Percentiles rank a stretch among this genome's conserved stretches.
phyloP scores from a whole-genome alignment of 805 yeast genomes.

The Allodekkera sacchari region DNA sequence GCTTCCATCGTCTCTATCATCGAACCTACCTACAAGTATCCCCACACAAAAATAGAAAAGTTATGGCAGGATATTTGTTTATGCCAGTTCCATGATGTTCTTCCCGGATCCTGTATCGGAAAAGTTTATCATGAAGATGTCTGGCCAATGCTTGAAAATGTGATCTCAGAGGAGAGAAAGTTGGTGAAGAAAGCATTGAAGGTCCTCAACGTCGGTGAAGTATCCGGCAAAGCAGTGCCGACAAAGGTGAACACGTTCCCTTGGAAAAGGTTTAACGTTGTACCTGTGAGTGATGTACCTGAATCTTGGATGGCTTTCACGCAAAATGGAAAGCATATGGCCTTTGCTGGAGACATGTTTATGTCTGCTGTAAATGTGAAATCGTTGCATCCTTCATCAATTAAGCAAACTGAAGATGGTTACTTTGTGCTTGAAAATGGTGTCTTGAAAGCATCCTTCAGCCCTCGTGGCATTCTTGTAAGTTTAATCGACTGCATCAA shows the following conservation, averaged over 20 bases:
- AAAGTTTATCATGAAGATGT: conserved; percentile 88
- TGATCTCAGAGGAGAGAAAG: conserved; percentile 41
- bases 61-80: conserved; percentile 86
- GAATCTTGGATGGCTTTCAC: conserved; percentile 3
- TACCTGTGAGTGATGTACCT: conserved; percentile 19
- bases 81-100: conserved; percentile 96
- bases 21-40: conserved; percentile 53
- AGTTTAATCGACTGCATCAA: conserved; percentile 54
- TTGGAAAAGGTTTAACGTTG: conserved; percentile 49
- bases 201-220: conserved; percentile 7
- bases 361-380: conserved; percentile 16
- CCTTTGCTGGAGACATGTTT: conserved; percentile 12
- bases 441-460: conserved; percentile 47
- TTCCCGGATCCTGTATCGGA: conserved; percentile 94
- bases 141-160: conserved; percentile 60
- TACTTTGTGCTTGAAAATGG: conserved; percentile 50
- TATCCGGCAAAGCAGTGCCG: conserved; percentile 13
- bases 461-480: conserved; percentile 44
- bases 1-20: conserved; percentile 67
- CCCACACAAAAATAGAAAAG: conserved; percentile 53
- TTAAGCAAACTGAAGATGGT: conserved; percentile 29
- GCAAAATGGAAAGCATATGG: conserved; percentile 12
- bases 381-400: conserved; percentile 41
- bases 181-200: conserved; percentile 41
- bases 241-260: conserved; percentile 48